Base-by-base conservation (phyloP, 1,139 yeast species). In the Candida gigantensis region DNA sequence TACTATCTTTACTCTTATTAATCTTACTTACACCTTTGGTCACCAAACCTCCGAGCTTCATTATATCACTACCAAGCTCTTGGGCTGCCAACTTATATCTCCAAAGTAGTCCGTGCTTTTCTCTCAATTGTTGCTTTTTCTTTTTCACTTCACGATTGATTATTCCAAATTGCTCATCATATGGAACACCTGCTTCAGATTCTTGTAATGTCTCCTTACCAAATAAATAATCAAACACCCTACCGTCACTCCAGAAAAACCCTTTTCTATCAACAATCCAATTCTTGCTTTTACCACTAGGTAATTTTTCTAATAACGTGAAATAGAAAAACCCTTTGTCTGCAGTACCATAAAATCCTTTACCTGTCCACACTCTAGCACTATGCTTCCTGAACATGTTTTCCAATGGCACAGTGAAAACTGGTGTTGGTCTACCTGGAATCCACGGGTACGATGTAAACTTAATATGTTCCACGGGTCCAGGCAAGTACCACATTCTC, bases 181-280 rank as follows among this genome's bases (percentile, higher is more conserved):
- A 81, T 3, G 85, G 79, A 39, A 82, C 68, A 1, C 92, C 92
- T 31, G 78, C 80, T 57, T 85, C 92, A 3, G 94, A 89, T 41
- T 76, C 84, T 14, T 81, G 84, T 15, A 86, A 56, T 1, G 86
- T 62, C 55, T 86, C 95, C 51, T 84, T 82, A 21, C 95, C 94
- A 51, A 87, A 84, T 19, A 87, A 53, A 39, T 79, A 77, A 58
- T 87, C 96, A 60, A 82, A 84, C 2, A 87, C 84, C 41, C 95
- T 70, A 6, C 95, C 96, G 57, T 87, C 95, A 23, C 92, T 88
- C 95, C 95, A 87, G 62, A 85, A 87, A 70, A 67, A 85, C 12
- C 95, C 95, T 51, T 80, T 82, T 46, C 96, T 70, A 56, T 87
- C 95, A 15, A 86, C 82, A 13, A 85, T 68, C 89, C 92, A 86